Evolutionary conservation across 768 basidiomycete genomes (phyloP), one percentile per base, ranked within the genome.

Genomic region (Lentinula aciculospora): DNA sequence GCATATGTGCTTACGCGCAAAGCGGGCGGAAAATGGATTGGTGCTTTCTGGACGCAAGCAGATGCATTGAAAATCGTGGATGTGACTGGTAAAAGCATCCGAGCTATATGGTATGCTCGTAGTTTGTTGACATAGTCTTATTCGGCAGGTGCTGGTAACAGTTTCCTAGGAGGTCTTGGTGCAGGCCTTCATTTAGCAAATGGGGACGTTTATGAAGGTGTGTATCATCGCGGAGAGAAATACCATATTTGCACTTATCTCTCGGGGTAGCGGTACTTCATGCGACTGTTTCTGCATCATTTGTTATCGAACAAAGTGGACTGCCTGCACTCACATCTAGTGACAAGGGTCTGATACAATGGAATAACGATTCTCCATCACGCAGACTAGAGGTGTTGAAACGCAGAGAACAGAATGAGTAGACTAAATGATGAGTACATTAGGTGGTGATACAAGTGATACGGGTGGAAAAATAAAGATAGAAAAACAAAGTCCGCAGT

Each of bases 151-250:
- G 93, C 92, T n/a, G 94, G 94, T 15, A 96, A 96, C 68, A 80
- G 83, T 59, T 96, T 95, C 69, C 76, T 95, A 23, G 92, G 92
- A 13, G 92, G 92, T 5, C 76, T 94, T 13, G 84, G 84, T 10
- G 92, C 90, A 19, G 92, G 92, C 0, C 67, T 94, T 51, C 61
- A 72, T 19, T 63, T 84, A 51, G 72, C 79, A 44, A 65, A 77
- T 39, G 82, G 80, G 1, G 79, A 92, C 66, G 68, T 89, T n/a
- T 76, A 76, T 49, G 72, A 84, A 77, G 90, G 93, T 92, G 58
- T 58, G 71, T 68, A 12, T 31, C 21, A 49, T 56, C 58, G 55
- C 49, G n/a, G 23, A 61, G n/a, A 21, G 47, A 40, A 19, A 19
- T 37, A 47, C 40, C 2, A 28, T 15, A 3, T 36, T 7, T 60